A percentile compares a stretch with the other conserved stretches of the same genome.
phyloP scores from a whole-genome alignment of 176 grass and related monocot genomes.

The Poa pratensis region DNA sequence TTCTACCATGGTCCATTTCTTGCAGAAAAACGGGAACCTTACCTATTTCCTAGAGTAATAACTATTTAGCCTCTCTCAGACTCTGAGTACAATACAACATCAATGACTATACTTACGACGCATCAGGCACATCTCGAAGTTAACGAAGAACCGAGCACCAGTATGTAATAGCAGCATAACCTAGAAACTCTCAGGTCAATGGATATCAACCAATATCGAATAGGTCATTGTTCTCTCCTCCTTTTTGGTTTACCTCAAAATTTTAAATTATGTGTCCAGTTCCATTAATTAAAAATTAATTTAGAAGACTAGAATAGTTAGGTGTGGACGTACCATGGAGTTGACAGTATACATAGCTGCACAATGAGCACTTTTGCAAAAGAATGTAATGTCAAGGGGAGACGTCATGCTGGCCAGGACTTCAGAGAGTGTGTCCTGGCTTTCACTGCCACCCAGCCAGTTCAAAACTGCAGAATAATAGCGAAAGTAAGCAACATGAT shows the following conservation, averaged over 20 bases:
- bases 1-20: not conserved
- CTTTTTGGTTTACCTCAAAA: not conserved
- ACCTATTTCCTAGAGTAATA: not conserved
- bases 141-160: not conserved
- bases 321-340: not conserved
- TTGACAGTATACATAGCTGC: not conserved
- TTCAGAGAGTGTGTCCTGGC: not conserved
- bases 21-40: not conserved
- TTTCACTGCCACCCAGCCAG: not conserved
- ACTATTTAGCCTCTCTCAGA: not conserved
- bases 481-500: not conserved
- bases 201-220: slow-evolving; percentile 3
- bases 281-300: not conserved
- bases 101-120: not conserved
- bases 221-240: not conserved
- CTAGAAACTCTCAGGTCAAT: not conserved
- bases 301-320: not conserved
- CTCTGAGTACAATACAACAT: not conserved
- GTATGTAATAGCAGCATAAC: not conserved
- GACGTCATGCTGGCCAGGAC: not conserved
- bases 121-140: not conserved
- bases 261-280: not conserved
- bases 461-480: slow-evolving; percentile 9
- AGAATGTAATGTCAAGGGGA: slow-evolving; percentile 2
- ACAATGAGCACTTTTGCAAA: not conserved